Evolutionary conservation across 2,329 filamentous ascomycete species (phyloP), one percentile per base, ranked within the genome.

Genomic region (Clarireedia sp.): DNA sequence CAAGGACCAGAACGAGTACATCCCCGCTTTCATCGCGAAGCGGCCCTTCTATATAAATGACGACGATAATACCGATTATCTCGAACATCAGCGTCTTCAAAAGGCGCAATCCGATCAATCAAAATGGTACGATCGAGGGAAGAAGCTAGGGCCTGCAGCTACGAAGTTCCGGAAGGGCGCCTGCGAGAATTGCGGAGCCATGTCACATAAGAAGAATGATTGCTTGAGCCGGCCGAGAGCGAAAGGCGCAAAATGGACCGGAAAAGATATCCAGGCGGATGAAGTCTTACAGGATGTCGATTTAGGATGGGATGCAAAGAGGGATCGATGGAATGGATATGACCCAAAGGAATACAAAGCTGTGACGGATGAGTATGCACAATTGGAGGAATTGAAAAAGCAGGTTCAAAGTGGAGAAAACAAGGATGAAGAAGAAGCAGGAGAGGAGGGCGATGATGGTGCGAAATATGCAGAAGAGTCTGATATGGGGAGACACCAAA

Each of bases 321-420:
- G 94, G 63, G 94, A 99, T 74, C 83, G 92, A 44, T 99, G 94
- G 92, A 96, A 96, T 68, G 92, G 92, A n/a, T 99, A 95, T 71
- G 91, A 97, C 69, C 77, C 90, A 1, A 83, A 81, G 62, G 89
- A 97, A 70, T 97, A 96, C 69, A 79, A 82, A 58, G 78, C 82
- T 58, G 89, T 97, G n/a, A 84, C 97, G 41, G 85, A 95, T 50
- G 89, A 96, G 64, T 96, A 88, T 71, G 86, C 94, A 60, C 82
- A 92, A 68, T 75, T 96, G 70, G 92, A 96, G 68, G 82, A 86
- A 62, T 74, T 96, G 59, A 85, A 69, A 59, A 76, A 76, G 46
- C 75, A 74, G 48, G 78, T 78, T 2, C 38, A 37, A 17, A 77
- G 71, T n/a, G 73, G 70, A 1, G 68, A 72, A 19, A 73, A 75